Conservation (phyloP, 345 rosid genomes). For the Ceriops decandra region DNA sequence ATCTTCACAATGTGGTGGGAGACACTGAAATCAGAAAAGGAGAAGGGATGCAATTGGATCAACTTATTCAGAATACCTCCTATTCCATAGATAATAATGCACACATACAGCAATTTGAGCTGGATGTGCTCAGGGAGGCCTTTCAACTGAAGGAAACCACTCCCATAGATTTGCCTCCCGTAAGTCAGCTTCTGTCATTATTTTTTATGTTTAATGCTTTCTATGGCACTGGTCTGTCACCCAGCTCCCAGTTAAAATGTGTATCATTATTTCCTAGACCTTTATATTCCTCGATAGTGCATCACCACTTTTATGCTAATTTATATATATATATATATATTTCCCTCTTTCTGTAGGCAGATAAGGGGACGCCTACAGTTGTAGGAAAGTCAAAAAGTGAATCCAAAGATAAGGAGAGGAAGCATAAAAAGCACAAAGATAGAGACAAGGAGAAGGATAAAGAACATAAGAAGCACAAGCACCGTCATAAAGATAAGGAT, state of each 20-base stretch:
- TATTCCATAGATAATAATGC: conserved; percentile 41
- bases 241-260: background rate
- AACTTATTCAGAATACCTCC: conserved; percentile 50
- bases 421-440: conserved; percentile 78
- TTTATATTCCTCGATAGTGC: background rate
- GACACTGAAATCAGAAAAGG: conserved; percentile 84
- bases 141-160: conserved; percentile 64
- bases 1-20: conserved; percentile 78
- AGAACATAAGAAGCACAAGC: conserved; percentile 82
- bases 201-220: background rate
- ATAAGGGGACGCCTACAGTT: conserved; percentile 65
- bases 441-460: conserved; percentile 69
- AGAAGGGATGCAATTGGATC: conserved; percentile 86
- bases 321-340: background rate
- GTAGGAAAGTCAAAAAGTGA: conserved; percentile 59
- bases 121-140: conserved; percentile 66
- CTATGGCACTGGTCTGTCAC: background rate
- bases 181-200: conserved; percentile 30
- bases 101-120: conserved; percentile 65
- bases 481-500: conserved; percentile 59
- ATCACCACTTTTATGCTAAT: background rate
- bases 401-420: conserved; percentile 68
- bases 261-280: background rate
- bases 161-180: conserved; percentile 62
- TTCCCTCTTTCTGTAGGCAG: conserved; percentile 37